Conservation (phyloP, 2,329 filamentous ascomycete genomes). For the Trichoderma brevicompactum region DNA sequence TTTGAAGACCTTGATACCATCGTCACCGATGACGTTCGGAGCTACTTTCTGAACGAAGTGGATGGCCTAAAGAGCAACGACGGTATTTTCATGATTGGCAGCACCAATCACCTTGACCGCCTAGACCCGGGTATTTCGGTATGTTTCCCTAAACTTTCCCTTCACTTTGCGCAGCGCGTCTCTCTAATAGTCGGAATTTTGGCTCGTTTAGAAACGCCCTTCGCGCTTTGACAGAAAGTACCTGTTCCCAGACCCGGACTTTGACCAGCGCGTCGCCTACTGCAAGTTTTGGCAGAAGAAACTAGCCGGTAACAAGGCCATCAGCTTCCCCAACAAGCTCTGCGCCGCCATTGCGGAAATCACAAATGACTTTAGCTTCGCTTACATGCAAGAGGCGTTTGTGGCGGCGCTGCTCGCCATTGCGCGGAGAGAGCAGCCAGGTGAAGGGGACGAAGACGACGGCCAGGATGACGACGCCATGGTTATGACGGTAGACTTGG, state of each 20-base stretch:
- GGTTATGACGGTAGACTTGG: conserved; percentile 38
- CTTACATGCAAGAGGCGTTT: conserved; percentile 72
- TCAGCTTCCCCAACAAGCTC: conserved; percentile 59
- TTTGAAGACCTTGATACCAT: conserved; percentile 75
- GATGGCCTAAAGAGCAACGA: conserved; percentile 72
- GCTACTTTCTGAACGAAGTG: conserved; percentile 74
- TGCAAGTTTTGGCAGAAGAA: conserved; percentile 65
- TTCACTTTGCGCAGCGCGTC: background rate
- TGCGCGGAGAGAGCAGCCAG: conserved; percentile 44
- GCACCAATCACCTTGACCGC: conserved; percentile 67
- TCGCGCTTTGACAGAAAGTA: conserved; percentile 71
- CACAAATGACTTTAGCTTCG: conserved; percentile 69
- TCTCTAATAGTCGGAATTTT: background rate
- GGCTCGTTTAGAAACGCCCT: conserved; percentile 57
- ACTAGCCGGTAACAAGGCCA: conserved; percentile 58
- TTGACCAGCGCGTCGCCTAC: conserved; percentile 61
- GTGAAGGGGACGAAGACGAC: conserved; percentile 34
- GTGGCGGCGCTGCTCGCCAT: conserved; percentile 65
- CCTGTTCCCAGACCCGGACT: conserved; percentile 61
- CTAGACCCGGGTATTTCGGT: conserved; percentile 68
- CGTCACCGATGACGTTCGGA: conserved; percentile 62
- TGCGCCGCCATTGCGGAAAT: conserved; percentile 63
- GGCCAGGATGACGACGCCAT: background rate
- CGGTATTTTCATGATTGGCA: conserved; percentile 71
- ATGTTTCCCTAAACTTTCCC: conserved; percentile 32